Evolutionary conservation across 1,284 basidiomycete genomes (phyloP).

Genomic region (Ceratobasidium sp.): DNA sequence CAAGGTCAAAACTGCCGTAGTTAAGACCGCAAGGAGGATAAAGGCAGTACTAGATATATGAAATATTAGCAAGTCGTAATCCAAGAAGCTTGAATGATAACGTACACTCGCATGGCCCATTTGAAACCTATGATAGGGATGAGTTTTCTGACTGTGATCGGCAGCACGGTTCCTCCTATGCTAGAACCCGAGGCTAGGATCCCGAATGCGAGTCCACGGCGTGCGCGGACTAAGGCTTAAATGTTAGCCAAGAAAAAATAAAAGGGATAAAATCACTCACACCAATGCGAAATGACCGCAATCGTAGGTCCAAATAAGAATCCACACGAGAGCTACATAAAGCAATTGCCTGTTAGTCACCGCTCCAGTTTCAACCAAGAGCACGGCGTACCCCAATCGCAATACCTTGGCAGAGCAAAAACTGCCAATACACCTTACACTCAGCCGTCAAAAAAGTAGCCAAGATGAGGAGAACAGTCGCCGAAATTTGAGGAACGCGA

Average conservation of each 20-base stretch:
- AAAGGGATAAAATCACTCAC: conserved; percentile 47
- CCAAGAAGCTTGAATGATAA: conserved; percentile 25
- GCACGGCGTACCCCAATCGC: conserved; percentile 60
- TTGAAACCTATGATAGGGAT: conserved; percentile 56
- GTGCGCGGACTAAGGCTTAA: conserved; percentile 15
- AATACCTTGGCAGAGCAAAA: conserved; percentile 69
- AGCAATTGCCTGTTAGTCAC: background rate
- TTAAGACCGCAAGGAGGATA: conserved; percentile 63
- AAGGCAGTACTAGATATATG: conserved; percentile 57
- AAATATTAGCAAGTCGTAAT: background rate
- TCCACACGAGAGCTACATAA: conserved; percentile 49
- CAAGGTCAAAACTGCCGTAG: conserved; percentile 62
- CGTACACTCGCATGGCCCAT: conserved; percentile 51
- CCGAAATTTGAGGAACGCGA: conserved; percentile 61
- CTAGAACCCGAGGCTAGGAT: conserved; percentile 62
- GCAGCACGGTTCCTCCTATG: conserved; percentile 63
- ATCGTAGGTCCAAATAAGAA: conserved; percentile 56
- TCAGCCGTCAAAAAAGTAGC: conserved; percentile 70
- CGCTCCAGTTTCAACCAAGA: background rate
- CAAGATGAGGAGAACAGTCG: conserved; percentile 63
- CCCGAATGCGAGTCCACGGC: conserved; percentile 58
- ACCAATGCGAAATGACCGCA: conserved; percentile 56
- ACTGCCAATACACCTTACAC: conserved; percentile 71
- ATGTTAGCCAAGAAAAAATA: conserved; percentile 47
- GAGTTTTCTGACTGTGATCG: conserved; percentile 61